Percentiles rank a stretch among this genome's conserved stretches.
Evolutionary conservation across 805 yeast genomes (phyloP).

Genomic region (Sugiyamaella floridensis): DNA sequence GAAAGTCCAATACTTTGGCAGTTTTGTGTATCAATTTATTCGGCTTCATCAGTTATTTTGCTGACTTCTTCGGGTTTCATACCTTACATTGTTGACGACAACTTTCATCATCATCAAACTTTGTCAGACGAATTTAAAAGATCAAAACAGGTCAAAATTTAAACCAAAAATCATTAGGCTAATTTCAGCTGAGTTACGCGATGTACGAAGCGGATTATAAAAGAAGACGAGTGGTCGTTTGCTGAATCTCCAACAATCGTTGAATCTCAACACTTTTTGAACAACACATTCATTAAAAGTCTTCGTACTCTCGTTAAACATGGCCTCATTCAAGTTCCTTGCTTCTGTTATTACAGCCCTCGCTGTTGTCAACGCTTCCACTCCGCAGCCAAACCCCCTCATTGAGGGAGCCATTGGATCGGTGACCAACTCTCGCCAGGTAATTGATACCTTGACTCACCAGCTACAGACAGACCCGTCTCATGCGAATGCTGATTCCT

Average conservation of each 20-base stretch:
- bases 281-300: neutral
- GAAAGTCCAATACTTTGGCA: no score
- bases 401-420: conserved; percentile 1
- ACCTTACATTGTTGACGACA: no score
- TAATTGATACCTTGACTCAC: neutral
- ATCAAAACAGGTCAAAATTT: no score
- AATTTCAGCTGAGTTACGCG: no score
- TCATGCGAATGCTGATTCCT: conserved; percentile 9
- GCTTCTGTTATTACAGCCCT: neutral
- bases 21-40: no score
- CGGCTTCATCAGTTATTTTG: no score
- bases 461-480: neutral
- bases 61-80: no score
- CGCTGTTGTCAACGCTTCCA: conserved; percentile 1
- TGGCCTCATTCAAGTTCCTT: neutral
- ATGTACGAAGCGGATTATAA: no score
- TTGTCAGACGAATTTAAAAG: no score
- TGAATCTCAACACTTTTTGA: neutral
- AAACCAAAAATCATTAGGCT: no score
- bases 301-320: neutral
- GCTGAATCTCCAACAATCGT: neutral
- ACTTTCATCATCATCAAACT: no score
- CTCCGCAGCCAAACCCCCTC: conserved; percentile 1
- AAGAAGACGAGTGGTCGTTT: no score
- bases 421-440: conserved; percentile 2